A percentile compares a stretch with the other conserved stretches of the same genome.
Conservation (phyloP, 202 grass and related monocot genomes). For the Musa balbisiana region DNA sequence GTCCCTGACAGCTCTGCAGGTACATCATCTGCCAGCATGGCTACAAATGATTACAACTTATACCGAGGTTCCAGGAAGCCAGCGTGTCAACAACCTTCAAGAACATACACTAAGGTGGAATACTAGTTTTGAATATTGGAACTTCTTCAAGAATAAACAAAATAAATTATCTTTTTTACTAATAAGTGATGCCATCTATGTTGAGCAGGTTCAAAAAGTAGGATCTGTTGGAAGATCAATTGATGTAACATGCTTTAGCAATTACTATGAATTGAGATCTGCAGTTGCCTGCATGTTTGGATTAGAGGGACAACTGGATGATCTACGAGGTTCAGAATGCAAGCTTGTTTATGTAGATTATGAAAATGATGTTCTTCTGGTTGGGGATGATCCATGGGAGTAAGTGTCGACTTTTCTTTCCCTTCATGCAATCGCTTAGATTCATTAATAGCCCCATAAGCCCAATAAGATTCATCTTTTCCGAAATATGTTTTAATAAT, state of each 20-base stretch:
- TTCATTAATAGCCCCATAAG: too few species aligned
- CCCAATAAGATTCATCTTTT: too few species aligned
- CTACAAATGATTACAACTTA: constrained; percentile 39
- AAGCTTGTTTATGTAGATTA: constrained; percentile 97
- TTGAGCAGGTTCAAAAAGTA: constrained; percentile 63
- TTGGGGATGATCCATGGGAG: constrained; percentile 98
- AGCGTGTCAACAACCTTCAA: constrained; percentile 40
- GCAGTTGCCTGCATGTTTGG: constrained; percentile 91
- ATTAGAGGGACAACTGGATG: constrained; percentile 77
- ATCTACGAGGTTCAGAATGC: constrained; percentile 66
- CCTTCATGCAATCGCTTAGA: neutral
- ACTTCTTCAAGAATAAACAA: neutral
- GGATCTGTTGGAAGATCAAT: constrained; percentile 97
- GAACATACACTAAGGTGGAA: constrained; percentile 86
- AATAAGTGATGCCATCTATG: constrained; percentile 11
- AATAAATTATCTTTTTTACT: neutral
- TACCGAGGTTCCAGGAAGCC: constrained; percentile 37
- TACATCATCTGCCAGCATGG: constrained; percentile 74
- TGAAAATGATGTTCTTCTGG: constrained; percentile 89
- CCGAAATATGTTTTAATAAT: too few species aligned
- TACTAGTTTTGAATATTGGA: neutral
- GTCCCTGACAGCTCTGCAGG: constrained; percentile 47
- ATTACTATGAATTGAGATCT: constrained; percentile 79
- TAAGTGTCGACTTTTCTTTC: constrained; percentile 30
- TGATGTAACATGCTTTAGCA: constrained; percentile 78